Evolutionary conservation across 768 basidiomycete species (phyloP).

Genomic region (Epithele typhae): DNA sequence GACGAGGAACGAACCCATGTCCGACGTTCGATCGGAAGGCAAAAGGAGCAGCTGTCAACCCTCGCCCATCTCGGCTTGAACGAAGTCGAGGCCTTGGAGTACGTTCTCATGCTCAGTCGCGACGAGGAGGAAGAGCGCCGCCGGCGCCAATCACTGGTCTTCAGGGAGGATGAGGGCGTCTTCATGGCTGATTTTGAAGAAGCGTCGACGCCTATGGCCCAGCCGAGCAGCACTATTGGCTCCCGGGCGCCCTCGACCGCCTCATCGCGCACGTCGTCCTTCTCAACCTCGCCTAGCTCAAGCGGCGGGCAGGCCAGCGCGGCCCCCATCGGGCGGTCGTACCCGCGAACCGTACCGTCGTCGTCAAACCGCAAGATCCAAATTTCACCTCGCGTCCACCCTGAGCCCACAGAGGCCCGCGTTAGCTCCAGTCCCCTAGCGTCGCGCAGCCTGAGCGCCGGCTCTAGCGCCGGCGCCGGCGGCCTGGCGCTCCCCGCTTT

Average conservation of each 20-base stretch:
- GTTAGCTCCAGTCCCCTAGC: slow-evolving; percentile 26
- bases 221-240: slow-evolving; percentile 18
- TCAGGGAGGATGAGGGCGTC: slow-evolving; percentile 45
- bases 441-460: slow-evolving; percentile 4
- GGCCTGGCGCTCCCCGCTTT: slow-evolving; percentile 10
- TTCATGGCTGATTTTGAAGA: slow-evolving; percentile 56
- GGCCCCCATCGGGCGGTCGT: slow-evolving; percentile 21
- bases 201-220: slow-evolving; percentile 23
- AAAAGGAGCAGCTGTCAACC: slow-evolving; percentile 52
- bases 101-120: slow-evolving; percentile 79
- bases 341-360: slow-evolving; percentile 28
- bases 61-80: slow-evolving; percentile 64
- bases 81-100: slow-evolving; percentile 74
- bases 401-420: slow-evolving; percentile 56
- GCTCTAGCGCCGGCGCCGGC: slow-evolving; percentile 8
- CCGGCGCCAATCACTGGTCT: slow-evolving; percentile 1
- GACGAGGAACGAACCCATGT: slow-evolving; percentile 42
- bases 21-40: slow-evolving; percentile 39
- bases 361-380: slow-evolving; percentile 51
- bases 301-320: slow-evolving; percentile 3
- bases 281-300: slow-evolving; percentile 5
- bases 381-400: slow-evolving; percentile 43
- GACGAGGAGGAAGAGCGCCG: slow-evolving; percentile 54
- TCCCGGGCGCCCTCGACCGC: slow-evolving; percentile 16
- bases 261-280: slow-evolving; percentile 6